phyloP scores from a whole-genome alignment of 2,329 filamentous ascomycete species.

The Mycosphaerelloides madeirae region DNA sequence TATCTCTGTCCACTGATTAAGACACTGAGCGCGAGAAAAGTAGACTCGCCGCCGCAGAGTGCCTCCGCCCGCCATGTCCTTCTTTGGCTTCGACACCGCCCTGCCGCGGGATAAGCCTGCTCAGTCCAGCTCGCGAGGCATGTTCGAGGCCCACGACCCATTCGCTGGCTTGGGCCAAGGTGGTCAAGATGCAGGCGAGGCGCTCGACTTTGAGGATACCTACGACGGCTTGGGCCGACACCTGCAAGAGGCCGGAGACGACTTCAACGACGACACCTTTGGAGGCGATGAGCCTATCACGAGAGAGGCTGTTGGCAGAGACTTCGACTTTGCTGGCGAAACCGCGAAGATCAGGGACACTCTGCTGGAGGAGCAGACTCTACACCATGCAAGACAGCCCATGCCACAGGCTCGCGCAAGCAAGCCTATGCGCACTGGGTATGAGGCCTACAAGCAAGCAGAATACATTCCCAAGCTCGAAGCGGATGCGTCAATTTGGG shows the following conservation, averaged over 20 bases:
- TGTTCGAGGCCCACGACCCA: slow-evolving; percentile 71
- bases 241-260: slow-evolving; percentile 87
- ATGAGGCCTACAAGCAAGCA: slow-evolving; percentile 83
- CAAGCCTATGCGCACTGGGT: slow-evolving; percentile 71
- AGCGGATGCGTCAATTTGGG: slow-evolving; percentile 91
- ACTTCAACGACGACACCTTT: slow-evolving; percentile 96
- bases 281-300: slow-evolving; percentile 45
- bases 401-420: slow-evolving; percentile 43
- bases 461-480: slow-evolving; percentile 85
- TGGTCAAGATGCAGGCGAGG: slow-evolving; percentile 53
- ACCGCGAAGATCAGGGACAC: slow-evolving; percentile 82
- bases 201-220: slow-evolving; percentile 89
- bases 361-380: slow-evolving; percentile 84
- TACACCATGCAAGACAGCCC: slow-evolving; percentile 71
- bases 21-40: too few species aligned
- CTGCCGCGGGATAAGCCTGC: slow-evolving; percentile 61
- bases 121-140: slow-evolving; percentile 55
- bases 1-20: too few species aligned
- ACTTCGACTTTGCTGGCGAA: slow-evolving; percentile 95
- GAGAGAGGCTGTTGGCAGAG: slow-evolving; percentile 65
- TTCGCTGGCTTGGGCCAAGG: slow-evolving; percentile 72
- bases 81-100: slow-evolving; percentile 80
- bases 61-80: slow-evolving; percentile 57
- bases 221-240: slow-evolving; percentile 91
- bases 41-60: too few species aligned